Evolutionary conservation across 495 filamentous ascomycete genomes (phyloP).

Genomic region (Talaromyces borbonicus): DNA sequence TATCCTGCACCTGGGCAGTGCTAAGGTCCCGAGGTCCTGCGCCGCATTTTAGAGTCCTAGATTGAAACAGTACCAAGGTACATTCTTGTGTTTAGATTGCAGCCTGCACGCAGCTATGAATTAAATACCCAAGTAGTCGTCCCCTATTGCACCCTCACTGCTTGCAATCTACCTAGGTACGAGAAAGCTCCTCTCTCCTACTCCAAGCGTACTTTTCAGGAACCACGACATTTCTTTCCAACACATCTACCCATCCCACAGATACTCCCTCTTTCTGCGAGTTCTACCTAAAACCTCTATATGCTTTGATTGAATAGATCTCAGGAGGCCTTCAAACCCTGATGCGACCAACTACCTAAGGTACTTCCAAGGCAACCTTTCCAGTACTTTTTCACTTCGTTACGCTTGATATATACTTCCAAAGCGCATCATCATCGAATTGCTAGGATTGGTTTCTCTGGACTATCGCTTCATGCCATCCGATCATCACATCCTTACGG

Average conservation of each 20-base stretch:
- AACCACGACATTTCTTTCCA: not conserved
- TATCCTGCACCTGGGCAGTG: too few species aligned
- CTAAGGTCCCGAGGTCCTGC: too few species aligned
- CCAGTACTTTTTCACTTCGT: not conserved
- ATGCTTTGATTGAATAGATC: not conserved
- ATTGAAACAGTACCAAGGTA: not conserved
- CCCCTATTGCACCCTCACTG: not conserved
- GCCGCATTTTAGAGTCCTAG: too few species aligned
- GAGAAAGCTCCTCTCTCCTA: not conserved
- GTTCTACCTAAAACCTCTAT: not conserved
- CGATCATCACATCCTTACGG: not conserved
- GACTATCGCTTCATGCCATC: not conserved
- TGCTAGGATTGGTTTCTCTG: not conserved
- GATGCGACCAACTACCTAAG: too few species aligned
- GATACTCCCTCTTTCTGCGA: not conserved
- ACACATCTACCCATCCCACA: not conserved
- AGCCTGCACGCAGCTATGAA: not conserved
- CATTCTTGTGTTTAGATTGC: not conserved
- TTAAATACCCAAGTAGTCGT: not conserved
- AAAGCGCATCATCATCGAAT: not conserved
- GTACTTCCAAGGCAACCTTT: not conserved
- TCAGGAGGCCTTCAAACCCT: not conserved
- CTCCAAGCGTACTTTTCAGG: not conserved
- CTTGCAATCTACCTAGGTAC: not conserved
- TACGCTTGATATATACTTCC: too few species aligned